phyloP scores from a whole-genome alignment of 495 filamentous ascomycete genomes.

The Haplographium delicatum region DNA sequence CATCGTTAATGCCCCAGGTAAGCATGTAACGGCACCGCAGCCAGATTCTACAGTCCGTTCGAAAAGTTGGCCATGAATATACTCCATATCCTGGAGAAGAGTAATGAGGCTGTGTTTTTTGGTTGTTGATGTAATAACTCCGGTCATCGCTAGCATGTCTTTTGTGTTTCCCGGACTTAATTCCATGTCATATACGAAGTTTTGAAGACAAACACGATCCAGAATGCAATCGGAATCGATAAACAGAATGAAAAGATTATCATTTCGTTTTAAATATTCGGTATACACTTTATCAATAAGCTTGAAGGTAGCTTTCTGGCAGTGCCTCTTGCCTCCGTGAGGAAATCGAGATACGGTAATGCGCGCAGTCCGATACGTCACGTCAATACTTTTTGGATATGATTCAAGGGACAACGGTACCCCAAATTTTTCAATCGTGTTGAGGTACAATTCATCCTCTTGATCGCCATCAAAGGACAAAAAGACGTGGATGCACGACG shows the following conservation, averaged over 20 bases:
- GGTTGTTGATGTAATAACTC: conserved; percentile 93
- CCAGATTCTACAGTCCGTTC: conserved; percentile 95
- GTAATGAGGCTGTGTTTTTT: conserved; percentile 86
- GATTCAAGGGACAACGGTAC: conserved; percentile 70
- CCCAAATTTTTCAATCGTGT: conserved; percentile 81
- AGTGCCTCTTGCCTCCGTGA: conserved; percentile 90
- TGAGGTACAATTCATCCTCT: conserved; percentile 84
- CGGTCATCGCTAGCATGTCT: conserved; percentile 98
- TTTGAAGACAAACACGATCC: conserved; percentile 88
- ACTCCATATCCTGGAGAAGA: conserved; percentile 95
- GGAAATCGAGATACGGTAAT: conserved; percentile 91
- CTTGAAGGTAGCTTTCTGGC: conserved; percentile 91
- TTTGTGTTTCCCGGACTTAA: conserved; percentile 87
- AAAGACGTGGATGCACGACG: conserved; percentile 91
- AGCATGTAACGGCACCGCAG: conserved; percentile 91
- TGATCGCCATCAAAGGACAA: conserved; percentile 91
- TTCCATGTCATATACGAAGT: conserved; percentile 99
- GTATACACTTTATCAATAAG: conserved; percentile 92
- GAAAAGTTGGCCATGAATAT: conserved; percentile 95
- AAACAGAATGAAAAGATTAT: conserved; percentile 93
- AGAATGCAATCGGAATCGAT: conserved; percentile 98
- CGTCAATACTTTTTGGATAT: conserved; percentile 89
- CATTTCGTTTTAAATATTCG: conserved; percentile 80
- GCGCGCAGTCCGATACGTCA: conserved; percentile 72
- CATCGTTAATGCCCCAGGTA: conserved; percentile 92